Evolutionary conservation across 805 yeast genomes (phyloP), one percentile per base, ranked within the genome.

Genomic region (Saturnispora besseyi): DNA sequence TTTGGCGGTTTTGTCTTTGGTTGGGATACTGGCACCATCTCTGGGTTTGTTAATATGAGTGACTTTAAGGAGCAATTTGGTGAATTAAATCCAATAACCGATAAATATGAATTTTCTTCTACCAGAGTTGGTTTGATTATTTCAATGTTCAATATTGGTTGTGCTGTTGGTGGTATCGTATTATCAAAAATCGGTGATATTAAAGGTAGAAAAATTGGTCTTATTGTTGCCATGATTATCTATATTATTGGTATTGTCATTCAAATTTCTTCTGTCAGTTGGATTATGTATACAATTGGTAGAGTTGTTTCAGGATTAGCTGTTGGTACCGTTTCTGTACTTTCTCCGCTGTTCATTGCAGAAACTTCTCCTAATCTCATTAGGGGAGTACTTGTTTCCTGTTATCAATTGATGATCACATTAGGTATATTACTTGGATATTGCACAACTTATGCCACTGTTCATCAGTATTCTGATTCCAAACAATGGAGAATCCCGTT

Each of bases 401-500:
- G 90, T 51, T 90, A 90, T 66, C 88, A 90, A 51, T 69, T 91
- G 59, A 88, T 91, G 62, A 82, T 93, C 56, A 93, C 99, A 3
- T 90, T 95, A 52, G 98, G 98, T 57, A 98, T 93, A 69, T 75
- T 91, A 53, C 75, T 93, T 40, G 98, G 98, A 10, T 93, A 91
- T 62, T 95, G 95, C 68, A 91, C 95, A 58, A 96, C 95, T 26
- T 74, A 89, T 41, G 76, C 77, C 33, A 69, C 74, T 41, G 84
- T 87, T 24, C 57, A 76, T 53, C 81, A 87, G 59, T 97, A 97
- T 48, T 31, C 78, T 74, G 26, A 76, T 75, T 49, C 86, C 84
- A 41, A 73, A 64, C 58, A 53, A 54, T 91, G 98, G 98, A 79
- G 97, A 66, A 78, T 88, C 40, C 75, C 89, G 29, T 96, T 93